Conservation (phyloP, 1,139 yeast genomes). For the Wickerhamiella pararugosa region DNA sequence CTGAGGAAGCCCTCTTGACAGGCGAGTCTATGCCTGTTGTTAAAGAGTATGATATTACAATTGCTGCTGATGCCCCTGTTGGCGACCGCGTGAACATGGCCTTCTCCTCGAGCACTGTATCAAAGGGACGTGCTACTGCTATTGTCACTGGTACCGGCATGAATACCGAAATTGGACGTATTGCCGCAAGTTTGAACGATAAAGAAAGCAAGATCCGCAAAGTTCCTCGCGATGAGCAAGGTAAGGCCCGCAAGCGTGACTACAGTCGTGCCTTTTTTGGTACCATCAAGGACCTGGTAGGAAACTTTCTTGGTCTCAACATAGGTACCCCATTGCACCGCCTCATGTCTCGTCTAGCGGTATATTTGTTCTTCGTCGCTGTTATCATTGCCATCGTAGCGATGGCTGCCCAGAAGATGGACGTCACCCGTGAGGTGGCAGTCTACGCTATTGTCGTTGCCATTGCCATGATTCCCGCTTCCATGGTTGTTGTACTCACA, state of each 20-base stretch:
- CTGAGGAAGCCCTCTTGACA: slow-evolving; percentile 67
- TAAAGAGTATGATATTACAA: slow-evolving; percentile 35
- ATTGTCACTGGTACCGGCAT: slow-evolving; percentile 54
- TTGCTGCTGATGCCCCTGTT: slow-evolving; percentile 40
- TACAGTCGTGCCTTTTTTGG: slow-evolving; percentile 34
- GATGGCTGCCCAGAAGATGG: slow-evolving; percentile 61
- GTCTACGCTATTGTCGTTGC: slow-evolving; percentile 76
- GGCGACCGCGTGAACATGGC: slow-evolving; percentile 58
- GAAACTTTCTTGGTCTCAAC: slow-evolving; percentile 58
- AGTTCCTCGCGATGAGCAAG: slow-evolving; percentile 25
- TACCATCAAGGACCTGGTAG: slow-evolving; percentile 38
- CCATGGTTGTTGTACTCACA: slow-evolving; percentile 64
- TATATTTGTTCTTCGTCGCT: slow-evolving; percentile 51
- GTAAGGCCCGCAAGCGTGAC: slow-evolving; percentile 31
- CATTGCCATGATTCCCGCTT: slow-evolving; percentile 70
- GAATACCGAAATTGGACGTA: slow-evolving; percentile 60
- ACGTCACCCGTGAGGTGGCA: slow-evolving; percentile 56
- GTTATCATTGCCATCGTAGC: slow-evolving; percentile 65
- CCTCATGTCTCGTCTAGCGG: slow-evolving; percentile 54
- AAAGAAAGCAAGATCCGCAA: slow-evolving; percentile 24
- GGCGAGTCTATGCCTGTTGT: slow-evolving; percentile 71
- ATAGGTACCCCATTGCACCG: slow-evolving; percentile 68
- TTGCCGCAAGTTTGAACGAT: slow-evolving; percentile 48
- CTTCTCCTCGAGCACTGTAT: slow-evolving; percentile 52
- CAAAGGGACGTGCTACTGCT: slow-evolving; percentile 67